Percentiles rank a stretch among this genome's conserved stretches.
Evolutionary conservation across 371 early-diverging fungal species (phyloP).

Genomic region (Rhizopus arrhizus): DNA sequence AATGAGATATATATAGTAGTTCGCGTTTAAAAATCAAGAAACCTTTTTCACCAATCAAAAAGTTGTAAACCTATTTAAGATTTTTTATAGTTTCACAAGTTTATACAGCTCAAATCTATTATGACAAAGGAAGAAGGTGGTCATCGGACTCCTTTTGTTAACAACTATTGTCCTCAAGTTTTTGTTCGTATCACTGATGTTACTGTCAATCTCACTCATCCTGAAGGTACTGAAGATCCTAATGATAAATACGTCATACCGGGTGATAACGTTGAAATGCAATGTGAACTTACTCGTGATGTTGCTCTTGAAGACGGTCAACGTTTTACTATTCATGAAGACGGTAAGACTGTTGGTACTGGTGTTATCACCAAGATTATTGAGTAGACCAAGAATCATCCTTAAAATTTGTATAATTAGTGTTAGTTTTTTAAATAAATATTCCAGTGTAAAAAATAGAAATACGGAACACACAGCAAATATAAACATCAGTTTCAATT

Average conservation of each 20-base stretch:
- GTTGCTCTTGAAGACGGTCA: slow-evolving; percentile 92
- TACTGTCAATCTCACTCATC: slow-evolving; percentile 86
- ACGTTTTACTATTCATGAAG: slow-evolving; percentile 97
- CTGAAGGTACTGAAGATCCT: slow-evolving; percentile 78
- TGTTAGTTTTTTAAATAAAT: no score
- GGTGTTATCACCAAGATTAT: slow-evolving; percentile 64
- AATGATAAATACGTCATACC: slow-evolving; percentile 97
- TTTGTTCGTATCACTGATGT: slow-evolving; percentile 94
- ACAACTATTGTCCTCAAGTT: slow-evolving; percentile 97
- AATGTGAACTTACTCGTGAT: slow-evolving; percentile 77
- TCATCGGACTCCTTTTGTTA: slow-evolving; percentile 95
- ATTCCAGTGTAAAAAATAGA: no score
- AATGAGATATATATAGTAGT: no score
- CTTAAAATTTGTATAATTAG: no score
- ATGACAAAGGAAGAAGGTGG: slow-evolving; percentile 98
- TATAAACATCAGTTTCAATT: no score
- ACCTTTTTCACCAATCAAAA: no score
- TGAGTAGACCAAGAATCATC: slow-evolving; percentile 26
- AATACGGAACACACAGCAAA: no score
- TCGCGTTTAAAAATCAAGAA: no score
- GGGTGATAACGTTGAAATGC: slow-evolving; percentile 91
- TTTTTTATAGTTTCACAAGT: no score
- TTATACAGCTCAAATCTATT: slow-evolving; percentile 85
- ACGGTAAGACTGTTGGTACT: slow-evolving; percentile 96
- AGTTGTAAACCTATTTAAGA: no score